These are phyloP conservation scores for Pythium monospermum DNA, from an alignment of 352 stramenopile species.

Conservation along the genomic window DNA sequence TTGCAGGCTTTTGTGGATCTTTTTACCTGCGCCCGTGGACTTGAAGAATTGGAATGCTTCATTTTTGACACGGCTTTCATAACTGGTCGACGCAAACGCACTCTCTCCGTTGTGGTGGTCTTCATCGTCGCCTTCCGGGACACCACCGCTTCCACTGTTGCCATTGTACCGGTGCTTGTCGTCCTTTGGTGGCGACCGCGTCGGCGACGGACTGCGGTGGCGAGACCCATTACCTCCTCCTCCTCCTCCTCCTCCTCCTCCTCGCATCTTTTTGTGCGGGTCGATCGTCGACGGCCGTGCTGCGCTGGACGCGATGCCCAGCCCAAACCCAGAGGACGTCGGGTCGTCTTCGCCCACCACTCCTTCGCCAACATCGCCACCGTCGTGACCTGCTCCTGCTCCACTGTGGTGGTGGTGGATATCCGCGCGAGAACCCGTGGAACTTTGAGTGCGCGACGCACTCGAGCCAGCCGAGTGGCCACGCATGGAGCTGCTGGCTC, in stretches of 20 bases:
- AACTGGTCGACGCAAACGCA: background rate
- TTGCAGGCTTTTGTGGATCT: constrained; percentile 51
- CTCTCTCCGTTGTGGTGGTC: constrained; percentile 3
- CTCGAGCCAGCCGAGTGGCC: constrained; percentile 46
- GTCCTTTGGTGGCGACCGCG: constrained; percentile 16
- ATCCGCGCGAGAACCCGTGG: constrained; percentile 39
- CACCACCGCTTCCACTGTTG: too few relatives aligned
- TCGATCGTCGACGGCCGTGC: constrained; percentile 69
- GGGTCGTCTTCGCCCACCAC: constrained; percentile 60
- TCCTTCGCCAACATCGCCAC: too few relatives aligned
- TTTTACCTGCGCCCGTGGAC: constrained; percentile 43
- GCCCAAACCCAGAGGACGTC: constrained; percentile 42
- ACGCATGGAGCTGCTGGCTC: constrained; percentile 22
- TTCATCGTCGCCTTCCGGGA: constrained; percentile 22
- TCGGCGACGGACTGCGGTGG: constrained; percentile 33
- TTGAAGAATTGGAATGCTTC: constrained; percentile 72
- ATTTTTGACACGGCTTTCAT: constrained; percentile 42
- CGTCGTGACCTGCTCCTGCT: background rate
- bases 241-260: constrained; percentile 2
- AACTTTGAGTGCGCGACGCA: constrained; percentile 44
- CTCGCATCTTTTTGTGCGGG: constrained; percentile 34
- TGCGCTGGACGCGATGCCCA: constrained; percentile 46
- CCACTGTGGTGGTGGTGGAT: constrained; percentile 17
- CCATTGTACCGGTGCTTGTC: constrained; percentile 19
- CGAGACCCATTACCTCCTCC: constrained; percentile 15